Evolutionary conservation across 2,329 filamentous ascomycete species (phyloP), one percentile per base, ranked within the genome.

Genomic region (Eutypa lata): DNA sequence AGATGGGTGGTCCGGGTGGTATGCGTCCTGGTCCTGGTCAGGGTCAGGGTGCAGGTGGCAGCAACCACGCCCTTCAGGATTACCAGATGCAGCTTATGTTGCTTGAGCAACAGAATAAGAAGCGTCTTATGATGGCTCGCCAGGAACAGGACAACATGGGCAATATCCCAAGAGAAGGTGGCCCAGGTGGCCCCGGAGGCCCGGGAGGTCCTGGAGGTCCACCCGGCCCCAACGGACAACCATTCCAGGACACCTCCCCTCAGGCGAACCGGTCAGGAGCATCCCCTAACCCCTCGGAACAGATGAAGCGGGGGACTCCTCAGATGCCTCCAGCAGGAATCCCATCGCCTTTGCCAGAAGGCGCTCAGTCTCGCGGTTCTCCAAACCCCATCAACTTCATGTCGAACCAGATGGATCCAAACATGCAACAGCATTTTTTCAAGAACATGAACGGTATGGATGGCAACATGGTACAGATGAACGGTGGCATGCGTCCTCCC

Each of bases 21-120:
- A 87, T 90, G 75, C 80, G 87, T 51, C 71, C 73, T 33, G 79
- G 73, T 40, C 74, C 77, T 26, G 77, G 73, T 38, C 72, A 70
- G 45, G 57, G 52, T 33, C 77, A 78, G 58, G 73, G 71, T 16
- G 77, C 72, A 56, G 78, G 73, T 61, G 79, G 76, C 48, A 88
- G 87, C 71, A 93, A 91, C 67, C 89, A 92, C 68, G 89, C 89
- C 21, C 77, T 93, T 45, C 89, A 92, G 70, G 89, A 94, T 69
- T 93, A 93, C 64, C 89, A 93, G 74, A 92, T 92, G 89, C 89
- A 93, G 69, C 74, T 93, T 67, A 93, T 92, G 89, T 73, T 92
- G 48, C 79, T 93, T 16, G 89, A 93, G 71, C 89, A 92, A 71
- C 89, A 93, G 72, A 93, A 93, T 64, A 93, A 92, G 78, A 92